Evolutionary conservation across 345 rosid genomes (phyloP).

Genomic region (Gossypium stocksii): DNA sequence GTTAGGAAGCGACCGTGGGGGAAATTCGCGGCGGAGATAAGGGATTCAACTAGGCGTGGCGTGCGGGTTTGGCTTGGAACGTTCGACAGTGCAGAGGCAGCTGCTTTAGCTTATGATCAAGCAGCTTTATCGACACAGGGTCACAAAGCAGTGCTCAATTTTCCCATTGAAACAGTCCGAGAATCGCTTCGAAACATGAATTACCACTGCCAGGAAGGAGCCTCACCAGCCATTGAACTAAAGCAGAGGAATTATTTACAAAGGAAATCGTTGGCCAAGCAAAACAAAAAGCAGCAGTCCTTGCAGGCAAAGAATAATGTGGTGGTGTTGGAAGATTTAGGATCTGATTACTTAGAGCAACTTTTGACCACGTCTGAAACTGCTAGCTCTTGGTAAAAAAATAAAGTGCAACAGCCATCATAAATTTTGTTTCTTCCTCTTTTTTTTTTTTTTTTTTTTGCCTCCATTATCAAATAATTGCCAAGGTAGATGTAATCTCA

Average conservation of each 20-base stretch:
- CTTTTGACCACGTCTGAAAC: slow-evolving; percentile 45
- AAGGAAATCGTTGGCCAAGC: slow-evolving; percentile 26
- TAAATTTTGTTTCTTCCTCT: background rate
- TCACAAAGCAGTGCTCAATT: slow-evolving; percentile 51
- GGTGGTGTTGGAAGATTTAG: slow-evolving; percentile 64
- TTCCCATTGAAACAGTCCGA: slow-evolving; percentile 41
- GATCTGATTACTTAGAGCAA: slow-evolving; percentile 60
- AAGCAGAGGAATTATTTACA: slow-evolving; percentile 48
- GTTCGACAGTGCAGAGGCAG: slow-evolving; percentile 64
- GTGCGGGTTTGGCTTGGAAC: slow-evolving; percentile 80
- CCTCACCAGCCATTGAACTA: slow-evolving; percentile 56
- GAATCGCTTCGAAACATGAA: slow-evolving; percentile 50
- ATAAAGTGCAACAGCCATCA: background rate
- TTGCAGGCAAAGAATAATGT: slow-evolving; percentile 21
- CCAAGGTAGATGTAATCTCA: background rate
- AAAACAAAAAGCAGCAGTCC: slow-evolving; percentile 20
- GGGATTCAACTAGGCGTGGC: slow-evolving; percentile 62
- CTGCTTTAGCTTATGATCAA: slow-evolving; percentile 76
- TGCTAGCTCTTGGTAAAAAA: background rate
- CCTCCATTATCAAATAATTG: background rate
- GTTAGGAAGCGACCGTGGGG: slow-evolving; percentile 14
- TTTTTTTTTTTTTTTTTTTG: background rate
- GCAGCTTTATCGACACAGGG: slow-evolving; percentile 70
- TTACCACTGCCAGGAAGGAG: slow-evolving; percentile 40
- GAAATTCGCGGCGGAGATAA: slow-evolving; percentile 53